Evolutionary conservation across 1,284 basidiomycete genomes (phyloP), one percentile per base, ranked within the genome.

Genomic region (Tranzscheliella williamsii): DNA sequence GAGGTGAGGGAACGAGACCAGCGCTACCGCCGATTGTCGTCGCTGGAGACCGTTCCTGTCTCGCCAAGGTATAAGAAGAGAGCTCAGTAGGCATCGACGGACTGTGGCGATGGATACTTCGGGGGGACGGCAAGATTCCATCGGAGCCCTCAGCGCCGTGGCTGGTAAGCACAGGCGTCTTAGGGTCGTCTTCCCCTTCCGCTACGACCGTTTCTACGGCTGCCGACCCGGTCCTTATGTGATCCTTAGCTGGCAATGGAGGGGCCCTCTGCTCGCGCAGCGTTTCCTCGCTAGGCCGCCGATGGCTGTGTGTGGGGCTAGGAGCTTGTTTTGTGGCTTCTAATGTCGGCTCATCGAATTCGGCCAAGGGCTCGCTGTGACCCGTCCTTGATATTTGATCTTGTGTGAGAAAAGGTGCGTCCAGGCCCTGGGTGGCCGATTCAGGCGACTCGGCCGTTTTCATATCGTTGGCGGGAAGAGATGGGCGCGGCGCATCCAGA

Each of bases 161-260:
- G 11, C 43, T 41, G 13, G 35, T 8, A 6, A 62, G 30, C 29
- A 55, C 52, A 7, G 58, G 58, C 1, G 58, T 62, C 18, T 47
- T 56, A 13, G 58, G 58, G 18, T 60, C 56, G 38, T 60, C 56
- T 18, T 53, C 45, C 24, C 47, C n/a, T n/a, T n/a, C n/a, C n/a
- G n/a, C n/a, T n/a, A n/a, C n/a, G n/a, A n/a, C n/a, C n/a, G n/a
- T n/a, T n/a, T n/a, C n/a, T n/a, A n/a, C n/a, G n/a, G n/a, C n/a
- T n/a, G n/a, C n/a, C n/a, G n/a, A n/a, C n/a, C n/a, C n/a, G n/a
- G n/a, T n/a, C n/a, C n/a, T n/a, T n/a, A n/a, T n/a, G n/a, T n/a
- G 32, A 26, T 42, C 29, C 30, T 30, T 31, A 4, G 40, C 26
- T 12, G 29, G 40, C 15, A 37, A 16, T 4, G 33, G 13, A 4